phyloP scores from a whole-genome alignment of 768 basidiomycete genomes.

The Pleurotus sapidus region DNA sequence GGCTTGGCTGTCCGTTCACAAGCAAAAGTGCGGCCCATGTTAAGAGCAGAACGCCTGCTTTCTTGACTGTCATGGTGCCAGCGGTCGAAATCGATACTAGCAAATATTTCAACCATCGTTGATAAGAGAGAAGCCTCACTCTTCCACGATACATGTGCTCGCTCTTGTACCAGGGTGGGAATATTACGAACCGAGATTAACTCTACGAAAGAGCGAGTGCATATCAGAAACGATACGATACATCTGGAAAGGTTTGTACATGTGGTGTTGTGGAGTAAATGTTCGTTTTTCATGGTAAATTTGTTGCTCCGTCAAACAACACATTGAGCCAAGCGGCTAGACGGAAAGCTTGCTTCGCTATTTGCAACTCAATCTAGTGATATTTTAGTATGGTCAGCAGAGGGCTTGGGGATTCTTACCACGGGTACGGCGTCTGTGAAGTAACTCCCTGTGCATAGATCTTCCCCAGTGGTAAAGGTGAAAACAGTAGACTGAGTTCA shows the following conservation, averaged over 20 bases:
- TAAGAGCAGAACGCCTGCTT: neutral
- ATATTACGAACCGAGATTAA: no score
- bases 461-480: constrained; percentile 32
- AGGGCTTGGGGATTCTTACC: constrained; percentile 15
- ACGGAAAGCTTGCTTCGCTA: constrained; percentile 46
- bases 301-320: constrained; percentile 38
- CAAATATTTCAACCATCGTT: neutral
- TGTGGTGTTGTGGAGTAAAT: no score
- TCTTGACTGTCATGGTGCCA: neutral
- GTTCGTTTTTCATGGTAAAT: constrained; percentile 26
- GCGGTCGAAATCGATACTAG: neutral
- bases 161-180: no score
- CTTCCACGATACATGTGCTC: neutral
- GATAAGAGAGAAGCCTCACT: neutral
- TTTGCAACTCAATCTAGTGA: constrained; percentile 38
- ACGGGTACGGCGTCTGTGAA: constrained; percentile 31
- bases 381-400: no score
- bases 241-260: no score
- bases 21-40: neutral
- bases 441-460: constrained; percentile 43
- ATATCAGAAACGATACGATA: no score
- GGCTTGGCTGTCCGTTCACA: constrained; percentile 15
- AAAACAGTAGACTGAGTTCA: constrained; percentile 38
- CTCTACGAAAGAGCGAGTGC: no score
- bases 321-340: constrained; percentile 51